These are phyloP conservation scores for Myxozyma kluyveri DNA, from an alignment of 805 yeast species.

Conservation along the genomic window DNA sequence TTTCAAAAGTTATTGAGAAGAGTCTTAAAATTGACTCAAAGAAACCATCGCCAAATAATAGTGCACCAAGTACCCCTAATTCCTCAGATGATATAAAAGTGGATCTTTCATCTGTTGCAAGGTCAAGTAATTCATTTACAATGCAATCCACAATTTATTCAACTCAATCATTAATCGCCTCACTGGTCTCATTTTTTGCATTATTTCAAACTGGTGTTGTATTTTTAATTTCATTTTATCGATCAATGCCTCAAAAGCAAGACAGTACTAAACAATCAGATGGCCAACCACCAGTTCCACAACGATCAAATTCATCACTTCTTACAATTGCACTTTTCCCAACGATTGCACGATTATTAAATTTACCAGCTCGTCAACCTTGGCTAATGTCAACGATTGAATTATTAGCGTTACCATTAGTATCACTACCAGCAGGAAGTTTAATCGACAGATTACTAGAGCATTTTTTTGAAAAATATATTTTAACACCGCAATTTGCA, in stretches of 20 bases:
- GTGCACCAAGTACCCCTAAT: neutral
- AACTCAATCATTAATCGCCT: neutral
- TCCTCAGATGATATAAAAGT: too few species aligned
- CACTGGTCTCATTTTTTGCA: constrained; percentile 8
- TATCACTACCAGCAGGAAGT: constrained; percentile 23
- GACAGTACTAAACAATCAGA: neutral
- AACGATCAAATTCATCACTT: constrained; percentile 9
- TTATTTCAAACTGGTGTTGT: constrained; percentile 12
- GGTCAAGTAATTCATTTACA: neutral
- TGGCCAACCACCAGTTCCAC: neutral
- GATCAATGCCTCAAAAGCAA: neutral
- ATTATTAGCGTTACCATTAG: constrained; percentile 22
- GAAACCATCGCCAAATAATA: neutral
- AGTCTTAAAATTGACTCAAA: constrained; percentile 12
- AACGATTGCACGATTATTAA: constrained; percentile 23
- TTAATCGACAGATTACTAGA: constrained; percentile 22
- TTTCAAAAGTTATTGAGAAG: constrained; percentile 34
- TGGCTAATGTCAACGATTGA: constrained; percentile 29
- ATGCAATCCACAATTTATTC: neutral
- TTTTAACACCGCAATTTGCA: constrained; percentile 19
- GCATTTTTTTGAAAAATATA: constrained; percentile 22
- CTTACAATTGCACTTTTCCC: constrained; percentile 29
- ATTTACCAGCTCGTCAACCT: constrained; percentile 27
- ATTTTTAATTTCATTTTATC: constrained; percentile 8
- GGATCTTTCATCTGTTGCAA: too few species aligned